phyloP scores from a whole-genome alignment of 2,329 filamentous ascomycete species.

The Botrytis fragariae region DNA sequence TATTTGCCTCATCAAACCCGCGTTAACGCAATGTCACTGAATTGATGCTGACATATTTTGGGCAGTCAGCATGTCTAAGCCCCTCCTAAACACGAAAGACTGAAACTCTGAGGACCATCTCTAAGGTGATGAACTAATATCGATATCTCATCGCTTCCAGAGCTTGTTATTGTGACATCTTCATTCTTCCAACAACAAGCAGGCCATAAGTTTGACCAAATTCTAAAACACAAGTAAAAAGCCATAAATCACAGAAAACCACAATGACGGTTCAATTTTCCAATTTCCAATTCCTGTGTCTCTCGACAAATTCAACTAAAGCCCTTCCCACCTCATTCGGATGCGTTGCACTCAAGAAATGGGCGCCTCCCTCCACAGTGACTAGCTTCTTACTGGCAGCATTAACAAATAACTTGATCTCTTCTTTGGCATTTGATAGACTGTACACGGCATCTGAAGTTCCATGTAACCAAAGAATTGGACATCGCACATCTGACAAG shows the following conservation, averaged over 20 bases:
- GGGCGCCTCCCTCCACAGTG: conserved; percentile 46
- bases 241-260: background rate
- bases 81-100: background rate
- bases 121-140: background rate
- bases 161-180: background rate
- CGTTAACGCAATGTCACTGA: background rate
- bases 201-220: background rate
- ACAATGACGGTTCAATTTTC: background rate
- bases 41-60: background rate
- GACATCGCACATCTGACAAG: conserved; percentile 48
- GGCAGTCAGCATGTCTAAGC: background rate
- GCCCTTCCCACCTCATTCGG: conserved; percentile 23
- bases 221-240: background rate
- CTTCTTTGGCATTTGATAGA: conserved; percentile 43
- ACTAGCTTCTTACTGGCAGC: conserved; percentile 46
- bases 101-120: background rate
- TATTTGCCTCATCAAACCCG: background rate
- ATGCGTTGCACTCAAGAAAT: conserved; percentile 47
- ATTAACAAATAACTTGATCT: conserved; percentile 51
- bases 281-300: background rate
- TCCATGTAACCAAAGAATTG: conserved; percentile 48
- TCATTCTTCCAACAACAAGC: background rate
- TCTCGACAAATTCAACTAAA: conserved; percentile 23
- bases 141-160: background rate
- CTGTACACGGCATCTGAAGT: conserved; percentile 47